Base-by-base conservation (phyloP, 1,284 basidiomycete genomes). In the Ganoderma leucocontextum region DNA sequence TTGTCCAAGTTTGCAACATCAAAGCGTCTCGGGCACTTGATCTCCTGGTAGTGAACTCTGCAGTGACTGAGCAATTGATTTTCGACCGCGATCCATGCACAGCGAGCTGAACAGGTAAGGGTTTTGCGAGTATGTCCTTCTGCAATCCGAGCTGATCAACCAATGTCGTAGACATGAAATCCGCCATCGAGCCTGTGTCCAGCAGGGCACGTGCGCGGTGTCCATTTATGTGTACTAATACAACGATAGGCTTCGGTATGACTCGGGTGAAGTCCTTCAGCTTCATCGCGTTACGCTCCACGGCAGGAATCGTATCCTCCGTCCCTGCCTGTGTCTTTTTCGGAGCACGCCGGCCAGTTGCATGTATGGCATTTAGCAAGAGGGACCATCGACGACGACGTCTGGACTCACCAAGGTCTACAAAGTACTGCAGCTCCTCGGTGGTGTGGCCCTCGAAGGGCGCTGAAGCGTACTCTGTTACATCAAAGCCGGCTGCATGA, bases 1-100 rank as follows among this genome's bases (percentile, higher is more conserved):
- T 60, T 58, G n/a, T 41, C 36, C 6, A 65, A 25, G 35, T 60
- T 60, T 2, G 47, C 22, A 4, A 80, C 69, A 63, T 82, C 80
- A 58, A 82, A 80, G 9, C 72, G 70, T 2, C 72, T 64, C 8
- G 66, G 66, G 36, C 55, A 62, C 1, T 70, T 49, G 0, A 84
- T 80, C 0, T 36, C 38, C 42, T 82, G 80, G 60, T 82, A 83
- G n/a, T 4, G 10, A 63, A 68, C 25, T 59, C 60, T 13, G 22
- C 49, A 0, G 44, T 47, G 0, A 47, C 19, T 47, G 19, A 47
- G 7, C 9, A 9, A 42, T 62, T 68, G n/a, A 68, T 57, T 35
- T 66, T 66, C 5, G 60, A 47, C 0, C 60, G 49, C 2, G 65
- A 66, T 6, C 63, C 67, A 22, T 69, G 67, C 0, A 69, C 67